Conservation (phyloP, 164 flowering plant species). For the Berberis vulgaris region DNA sequence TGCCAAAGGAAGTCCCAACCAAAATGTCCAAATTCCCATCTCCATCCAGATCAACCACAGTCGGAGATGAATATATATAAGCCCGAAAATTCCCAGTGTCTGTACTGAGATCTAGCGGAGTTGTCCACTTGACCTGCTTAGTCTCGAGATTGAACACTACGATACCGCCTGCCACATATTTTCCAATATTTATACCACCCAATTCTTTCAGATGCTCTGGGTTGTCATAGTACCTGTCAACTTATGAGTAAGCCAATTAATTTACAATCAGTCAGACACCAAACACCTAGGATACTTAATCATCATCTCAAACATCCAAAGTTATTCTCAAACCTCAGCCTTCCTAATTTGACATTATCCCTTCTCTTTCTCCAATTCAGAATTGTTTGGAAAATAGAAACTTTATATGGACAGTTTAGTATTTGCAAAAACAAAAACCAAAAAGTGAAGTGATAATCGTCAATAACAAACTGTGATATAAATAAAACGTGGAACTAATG, state of each 20-base stretch:
- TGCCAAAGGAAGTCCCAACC: constrained; percentile 92
- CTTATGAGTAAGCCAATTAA: constrained; percentile 19
- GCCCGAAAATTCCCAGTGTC: constrained; percentile 67
- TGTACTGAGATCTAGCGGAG: constrained; percentile 69
- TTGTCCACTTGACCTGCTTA: constrained; percentile 92
- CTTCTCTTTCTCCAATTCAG: too few species aligned
- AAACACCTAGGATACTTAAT: too few species aligned
- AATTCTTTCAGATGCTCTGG: constrained; percentile 79
- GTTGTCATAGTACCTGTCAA: constrained; percentile 89
- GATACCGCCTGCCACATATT: constrained; percentile 82
- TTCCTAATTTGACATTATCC: too few species aligned
- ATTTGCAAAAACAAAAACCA: too few species aligned
- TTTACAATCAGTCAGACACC: constrained; percentile 1
- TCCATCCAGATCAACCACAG: constrained; percentile 93
- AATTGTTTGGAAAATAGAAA: too few species aligned
- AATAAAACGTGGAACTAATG: too few species aligned
- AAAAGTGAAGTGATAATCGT: too few species aligned
- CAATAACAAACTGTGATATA: too few species aligned
- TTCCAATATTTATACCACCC: constrained; percentile 81
- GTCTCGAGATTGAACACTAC: constrained; percentile 96
- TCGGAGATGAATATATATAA: constrained; percentile 88
- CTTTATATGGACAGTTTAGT: too few species aligned
- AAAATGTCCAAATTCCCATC: constrained; percentile 95
- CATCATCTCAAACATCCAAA: too few species aligned
- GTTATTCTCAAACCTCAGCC: too few species aligned